phyloP scores from a whole-genome alignment of 2,329 filamentous ascomycete species.

The Zasmidium citrigriseum region DNA sequence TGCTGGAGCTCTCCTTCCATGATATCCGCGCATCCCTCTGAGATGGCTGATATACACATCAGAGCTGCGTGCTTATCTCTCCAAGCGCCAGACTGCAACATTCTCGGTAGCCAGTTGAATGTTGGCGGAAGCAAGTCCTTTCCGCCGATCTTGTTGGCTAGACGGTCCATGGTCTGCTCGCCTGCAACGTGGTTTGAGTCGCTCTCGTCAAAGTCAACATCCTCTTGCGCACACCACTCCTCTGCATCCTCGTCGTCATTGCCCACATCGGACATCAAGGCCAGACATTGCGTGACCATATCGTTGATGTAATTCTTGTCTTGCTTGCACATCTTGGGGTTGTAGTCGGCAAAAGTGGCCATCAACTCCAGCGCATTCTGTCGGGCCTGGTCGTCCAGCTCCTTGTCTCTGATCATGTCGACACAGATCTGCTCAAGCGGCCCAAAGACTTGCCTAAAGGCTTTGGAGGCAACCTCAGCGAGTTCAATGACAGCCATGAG shows the following conservation, averaged over 20 bases:
- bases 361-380: slow-evolving; percentile 96
- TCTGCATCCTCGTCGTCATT: slow-evolving; percentile 90
- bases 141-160: slow-evolving; percentile 97
- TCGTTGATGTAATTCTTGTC: slow-evolving; percentile 88
- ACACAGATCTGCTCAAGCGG: slow-evolving; percentile 91
- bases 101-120: slow-evolving; percentile 93
- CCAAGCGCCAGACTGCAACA: slow-evolving; percentile 96
- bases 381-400: slow-evolving; percentile 82
- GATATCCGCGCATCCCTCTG: slow-evolving; percentile 90
- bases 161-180: slow-evolving; percentile 96
- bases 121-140: slow-evolving; percentile 87
- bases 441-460: slow-evolving; percentile 95
- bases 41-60: slow-evolving; percentile 98
- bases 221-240: slow-evolving; percentile 91
- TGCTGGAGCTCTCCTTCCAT: slow-evolving; percentile 95
- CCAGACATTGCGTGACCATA: slow-evolving; percentile 98
- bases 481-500: slow-evolving; percentile 90
- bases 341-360: slow-evolving; percentile 96
- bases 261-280: slow-evolving; percentile 96
- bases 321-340: slow-evolving; percentile 91
- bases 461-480: slow-evolving; percentile 90
- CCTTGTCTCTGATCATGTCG: slow-evolving; percentile 93
- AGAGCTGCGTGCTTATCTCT: slow-evolving; percentile 92
- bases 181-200: slow-evolving; percentile 97
- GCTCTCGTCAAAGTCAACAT: slow-evolving; percentile 93